Base-by-base conservation (phyloP, 1,139 yeast species). In the Suhomyces taliae region DNA sequence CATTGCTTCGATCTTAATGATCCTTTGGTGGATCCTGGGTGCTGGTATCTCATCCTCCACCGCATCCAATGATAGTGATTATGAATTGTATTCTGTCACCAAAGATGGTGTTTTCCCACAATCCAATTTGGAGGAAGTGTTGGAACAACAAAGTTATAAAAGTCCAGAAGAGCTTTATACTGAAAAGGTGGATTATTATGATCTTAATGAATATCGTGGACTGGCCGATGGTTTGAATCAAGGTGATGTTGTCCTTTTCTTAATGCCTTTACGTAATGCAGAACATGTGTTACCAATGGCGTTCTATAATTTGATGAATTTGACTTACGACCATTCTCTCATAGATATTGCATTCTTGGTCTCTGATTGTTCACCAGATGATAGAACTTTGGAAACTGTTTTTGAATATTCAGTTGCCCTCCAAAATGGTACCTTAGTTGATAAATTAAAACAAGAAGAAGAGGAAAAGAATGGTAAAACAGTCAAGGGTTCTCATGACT, bases 321-420 rank as follows among this genome's bases (percentile, higher is more conserved):
- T 90, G 64, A 86, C 95, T 2, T 90, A 90, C 62, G 90, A 90
- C 48, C 97, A 90, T 62, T 76, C 80, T 29, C 71, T 87, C 54
- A 85, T 90, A 48, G 97, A 90, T 66, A 74, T 90, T 54, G 95
- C 93, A 31, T 89, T 90, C 60, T 73, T 90, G 59, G 93, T 90
- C 7, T 85, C 93, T 45, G 97, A 90, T 65, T 87, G 93, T 58
- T 81, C 90, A 1, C 84, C 84, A 52, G 80, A 76, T 45, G 98
- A 91, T 62, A 74, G 76, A 45, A 89, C 97, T 1, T 66, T 87
- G 55, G 85, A 85, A 47, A 76, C 85, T 1, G 76, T 88, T 15
- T 78, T 85, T 53, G 83, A 84, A 45, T 85, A 81, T 60, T 74
- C 88, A 6, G 76, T 79, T 14, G 84, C 85, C 6, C 68, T 87